These are phyloP conservation scores for Coelastrella sp. DNA, from an alignment of 139 green algal species.

Conservation along the genomic window DNA sequence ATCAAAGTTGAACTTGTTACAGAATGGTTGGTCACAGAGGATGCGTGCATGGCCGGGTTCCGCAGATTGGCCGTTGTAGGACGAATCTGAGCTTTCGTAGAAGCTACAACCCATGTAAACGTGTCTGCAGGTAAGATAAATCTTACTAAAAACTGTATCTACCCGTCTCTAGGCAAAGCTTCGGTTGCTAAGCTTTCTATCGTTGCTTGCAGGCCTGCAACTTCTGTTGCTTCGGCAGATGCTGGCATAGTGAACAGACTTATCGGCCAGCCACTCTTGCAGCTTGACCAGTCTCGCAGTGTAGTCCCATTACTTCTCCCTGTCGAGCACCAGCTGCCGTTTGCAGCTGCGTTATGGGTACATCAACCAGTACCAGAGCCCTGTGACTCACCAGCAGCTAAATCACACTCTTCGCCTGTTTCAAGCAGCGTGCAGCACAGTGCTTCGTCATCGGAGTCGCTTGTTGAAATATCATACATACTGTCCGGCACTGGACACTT, in stretches of 20 bases:
- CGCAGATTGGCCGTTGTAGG: background rate
- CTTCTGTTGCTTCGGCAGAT: background rate
- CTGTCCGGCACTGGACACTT: conserved; percentile 15
- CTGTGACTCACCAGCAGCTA: background rate
- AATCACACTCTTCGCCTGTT: background rate
- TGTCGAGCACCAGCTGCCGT: conserved; percentile 21
- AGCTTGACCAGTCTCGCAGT: background rate
- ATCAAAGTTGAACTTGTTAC: background rate
- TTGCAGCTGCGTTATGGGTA: conserved; percentile 29
- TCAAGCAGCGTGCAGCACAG: background rate
- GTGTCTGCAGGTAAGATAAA: background rate
- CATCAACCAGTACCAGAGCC: background rate
- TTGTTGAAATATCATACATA: conserved; percentile 38
- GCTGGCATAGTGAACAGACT: background rate
- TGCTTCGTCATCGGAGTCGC: too few relatives aligned
- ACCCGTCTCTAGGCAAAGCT: background rate
- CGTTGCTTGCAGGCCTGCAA: background rate
- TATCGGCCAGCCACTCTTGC: conserved; percentile 7
- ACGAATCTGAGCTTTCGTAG: background rate
- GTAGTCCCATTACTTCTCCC: conserved; percentile 22
- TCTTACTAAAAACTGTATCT: background rate
- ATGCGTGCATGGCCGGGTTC: too few relatives aligned
- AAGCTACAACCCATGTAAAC: background rate
- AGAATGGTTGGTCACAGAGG: background rate
- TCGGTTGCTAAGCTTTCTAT: background rate